Evolutionary conservation across 306 rosid species (phyloP).

Genomic region (Lathyrus tuberosus): DNA sequence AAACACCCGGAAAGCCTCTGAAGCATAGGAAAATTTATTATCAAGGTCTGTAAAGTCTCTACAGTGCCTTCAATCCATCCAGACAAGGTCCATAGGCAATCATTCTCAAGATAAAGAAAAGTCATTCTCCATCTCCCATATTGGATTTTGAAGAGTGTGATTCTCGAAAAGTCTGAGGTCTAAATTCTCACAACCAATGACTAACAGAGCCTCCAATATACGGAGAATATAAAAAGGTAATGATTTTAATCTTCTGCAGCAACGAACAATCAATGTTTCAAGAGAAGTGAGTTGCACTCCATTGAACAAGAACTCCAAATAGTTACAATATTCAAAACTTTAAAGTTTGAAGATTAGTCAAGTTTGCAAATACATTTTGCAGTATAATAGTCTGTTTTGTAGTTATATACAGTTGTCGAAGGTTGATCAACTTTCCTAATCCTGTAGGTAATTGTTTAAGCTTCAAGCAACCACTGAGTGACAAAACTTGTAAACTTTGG

Average conservation of each 20-base stretch:
- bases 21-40: neutral
- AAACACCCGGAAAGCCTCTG: neutral
- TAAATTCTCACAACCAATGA: neutral
- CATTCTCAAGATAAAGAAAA: neutral
- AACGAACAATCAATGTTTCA: too few relatives aligned
- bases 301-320: too few relatives aligned
- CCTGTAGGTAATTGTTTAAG: conserved; percentile 28
- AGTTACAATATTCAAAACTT: too few relatives aligned
- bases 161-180: neutral
- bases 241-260: neutral
- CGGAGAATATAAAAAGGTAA: neutral
- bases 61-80: neutral
- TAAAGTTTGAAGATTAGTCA: too few relatives aligned
- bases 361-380: too few relatives aligned
- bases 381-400: too few relatives aligned
- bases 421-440: too few relatives aligned
- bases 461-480: neutral
- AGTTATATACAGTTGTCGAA: too few relatives aligned
- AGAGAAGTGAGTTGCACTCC: too few relatives aligned
- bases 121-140: neutral
- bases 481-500: conserved; percentile 19
- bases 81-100: neutral
- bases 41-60: neutral
- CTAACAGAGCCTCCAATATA: neutral
- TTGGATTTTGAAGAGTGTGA: neutral